phyloP scores from a whole-genome alignment of 345 rosid species.

The Heritiera littoralis region DNA sequence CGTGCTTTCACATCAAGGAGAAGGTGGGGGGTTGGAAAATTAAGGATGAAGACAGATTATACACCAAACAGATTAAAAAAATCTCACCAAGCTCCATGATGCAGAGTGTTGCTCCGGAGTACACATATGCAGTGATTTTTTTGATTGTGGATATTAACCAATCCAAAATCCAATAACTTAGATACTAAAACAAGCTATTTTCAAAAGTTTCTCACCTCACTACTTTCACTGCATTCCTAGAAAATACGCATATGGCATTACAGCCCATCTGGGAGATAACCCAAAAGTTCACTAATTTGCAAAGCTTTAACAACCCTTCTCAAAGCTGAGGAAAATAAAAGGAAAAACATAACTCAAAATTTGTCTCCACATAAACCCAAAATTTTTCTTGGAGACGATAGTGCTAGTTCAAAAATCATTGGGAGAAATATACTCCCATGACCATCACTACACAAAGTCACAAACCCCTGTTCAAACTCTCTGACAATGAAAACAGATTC shows the following conservation, averaged over 20 bases:
- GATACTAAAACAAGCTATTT: slow-evolving; percentile 1
- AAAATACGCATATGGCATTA: neutral
- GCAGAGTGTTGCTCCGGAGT: slow-evolving; percentile 1
- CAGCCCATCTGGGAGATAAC: neutral
- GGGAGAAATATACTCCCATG: slow-evolving; percentile 26
- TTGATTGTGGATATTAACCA: slow-evolving; percentile 16
- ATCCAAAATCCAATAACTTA: slow-evolving; percentile 16
- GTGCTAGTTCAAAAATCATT: slow-evolving; percentile 17
- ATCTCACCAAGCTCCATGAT: slow-evolving; percentile 18
- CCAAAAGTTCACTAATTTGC: slow-evolving; percentile 21
- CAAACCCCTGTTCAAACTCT: slow-evolving; percentile 36
- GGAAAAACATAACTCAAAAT: slow-evolving; percentile 14
- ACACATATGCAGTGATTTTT: neutral
- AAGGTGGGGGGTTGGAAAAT: neutral
- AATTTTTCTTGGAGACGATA: neutral
- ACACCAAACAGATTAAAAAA: neutral
- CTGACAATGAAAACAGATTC: slow-evolving; percentile 35
- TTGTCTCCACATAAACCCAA: neutral
- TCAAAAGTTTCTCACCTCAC: slow-evolving; percentile 2
- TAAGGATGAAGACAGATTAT: slow-evolving; percentile 7
- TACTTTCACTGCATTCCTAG: neutral
- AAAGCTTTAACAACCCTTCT: slow-evolving; percentile 15
- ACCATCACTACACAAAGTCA: slow-evolving; percentile 23
- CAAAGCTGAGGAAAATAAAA: neutral
- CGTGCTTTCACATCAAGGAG: neutral